These are phyloP conservation scores for Cyathus striatus DNA, from an alignment of 768 basidiomycete genomes.

Conservation along the genomic window DNA sequence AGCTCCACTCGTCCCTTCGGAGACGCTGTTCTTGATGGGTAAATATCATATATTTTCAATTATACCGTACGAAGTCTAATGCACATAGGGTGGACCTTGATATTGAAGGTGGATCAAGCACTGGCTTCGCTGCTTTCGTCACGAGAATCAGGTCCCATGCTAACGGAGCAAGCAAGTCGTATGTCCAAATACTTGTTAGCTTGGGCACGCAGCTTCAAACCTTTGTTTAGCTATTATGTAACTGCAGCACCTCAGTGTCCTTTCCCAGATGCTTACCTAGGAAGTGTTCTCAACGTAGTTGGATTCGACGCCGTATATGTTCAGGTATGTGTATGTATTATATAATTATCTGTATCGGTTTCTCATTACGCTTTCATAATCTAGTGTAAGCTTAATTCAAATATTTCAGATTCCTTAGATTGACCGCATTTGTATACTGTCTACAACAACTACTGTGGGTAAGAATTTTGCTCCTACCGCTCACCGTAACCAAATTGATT, in stretches of 20 bases:
- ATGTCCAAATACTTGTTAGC: neutral
- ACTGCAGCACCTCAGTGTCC: slow-evolving; percentile 54
- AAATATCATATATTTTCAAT: slow-evolving; percentile 1
- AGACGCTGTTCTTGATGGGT: slow-evolving; percentile 61
- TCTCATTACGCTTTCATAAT: neutral
- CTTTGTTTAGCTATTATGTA: slow-evolving; percentile 41
- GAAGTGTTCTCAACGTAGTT: slow-evolving; percentile 48
- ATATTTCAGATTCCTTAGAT: slow-evolving; percentile 14
- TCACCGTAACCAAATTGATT: neutral
- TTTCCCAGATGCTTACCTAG: slow-evolving; percentile 56
- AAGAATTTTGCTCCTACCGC: neutral
- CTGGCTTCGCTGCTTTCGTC: slow-evolving; percentile 44
- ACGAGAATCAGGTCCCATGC: slow-evolving; percentile 38
- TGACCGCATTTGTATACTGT: slow-evolving; percentile 5
- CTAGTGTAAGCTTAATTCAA: slow-evolving; percentile 7
- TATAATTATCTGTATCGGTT: slow-evolving; percentile 2
- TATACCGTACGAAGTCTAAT: neutral
- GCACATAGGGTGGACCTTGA: slow-evolving; percentile 49
- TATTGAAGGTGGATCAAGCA: slow-evolving; percentile 52
- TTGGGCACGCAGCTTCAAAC: slow-evolving; percentile 1
- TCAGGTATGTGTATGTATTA: slow-evolving; percentile 48
- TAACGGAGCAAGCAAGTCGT: slow-evolving; percentile 43
- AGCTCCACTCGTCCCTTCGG: slow-evolving; percentile 60
- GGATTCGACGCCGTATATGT: slow-evolving; percentile 65
- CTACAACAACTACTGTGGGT: slow-evolving; percentile 43